These are phyloP conservation scores for Fusarium zealandicum DNA, from an alignment of 2,329 filamentous ascomycete genomes.

Conservation along the genomic window DNA sequence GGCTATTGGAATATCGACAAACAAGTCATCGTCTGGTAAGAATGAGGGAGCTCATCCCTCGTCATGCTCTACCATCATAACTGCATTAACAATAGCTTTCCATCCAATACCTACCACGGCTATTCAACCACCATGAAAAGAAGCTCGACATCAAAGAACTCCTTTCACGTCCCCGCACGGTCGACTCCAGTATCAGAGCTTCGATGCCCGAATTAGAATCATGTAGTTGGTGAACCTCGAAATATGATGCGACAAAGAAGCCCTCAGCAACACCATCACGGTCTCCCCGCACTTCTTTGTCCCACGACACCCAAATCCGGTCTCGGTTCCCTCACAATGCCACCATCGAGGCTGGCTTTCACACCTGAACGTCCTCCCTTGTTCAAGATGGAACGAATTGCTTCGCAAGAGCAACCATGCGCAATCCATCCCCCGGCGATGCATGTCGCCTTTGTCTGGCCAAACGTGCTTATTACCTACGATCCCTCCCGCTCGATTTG, in stretches of 20 bases:
- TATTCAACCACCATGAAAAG: constrained; percentile 9
- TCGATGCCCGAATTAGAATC: constrained; percentile 19
- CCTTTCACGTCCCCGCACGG: constrained; percentile 5
- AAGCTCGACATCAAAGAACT: constrained; percentile 23
- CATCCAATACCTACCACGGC: not conserved
- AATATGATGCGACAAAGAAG: constrained; percentile 31
- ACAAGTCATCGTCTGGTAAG: constrained; percentile 8
- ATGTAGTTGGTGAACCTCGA: not conserved
- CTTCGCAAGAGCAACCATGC: not conserved
- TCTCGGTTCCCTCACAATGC: constrained; percentile 23
- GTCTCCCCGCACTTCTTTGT: constrained; percentile 22
- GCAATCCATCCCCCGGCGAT: not conserved
- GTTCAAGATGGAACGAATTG: not conserved
- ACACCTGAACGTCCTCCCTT: not conserved
- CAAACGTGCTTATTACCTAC: constrained; percentile 34
- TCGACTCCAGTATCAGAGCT: not conserved
- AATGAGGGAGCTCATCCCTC: not conserved
- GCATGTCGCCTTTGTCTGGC: constrained; percentile 28
- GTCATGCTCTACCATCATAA: constrained; percentile 8
- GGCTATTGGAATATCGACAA: constrained; percentile 18
- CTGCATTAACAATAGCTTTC: constrained; percentile 27
- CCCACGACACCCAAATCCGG: constrained; percentile 11
- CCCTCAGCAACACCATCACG: constrained; percentile 12
- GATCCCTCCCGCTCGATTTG: constrained; percentile 1
- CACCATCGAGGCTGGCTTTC: constrained; percentile 9